phyloP scores from a whole-genome alignment of 768 basidiomycete species.

The Suillus decipiens region DNA sequence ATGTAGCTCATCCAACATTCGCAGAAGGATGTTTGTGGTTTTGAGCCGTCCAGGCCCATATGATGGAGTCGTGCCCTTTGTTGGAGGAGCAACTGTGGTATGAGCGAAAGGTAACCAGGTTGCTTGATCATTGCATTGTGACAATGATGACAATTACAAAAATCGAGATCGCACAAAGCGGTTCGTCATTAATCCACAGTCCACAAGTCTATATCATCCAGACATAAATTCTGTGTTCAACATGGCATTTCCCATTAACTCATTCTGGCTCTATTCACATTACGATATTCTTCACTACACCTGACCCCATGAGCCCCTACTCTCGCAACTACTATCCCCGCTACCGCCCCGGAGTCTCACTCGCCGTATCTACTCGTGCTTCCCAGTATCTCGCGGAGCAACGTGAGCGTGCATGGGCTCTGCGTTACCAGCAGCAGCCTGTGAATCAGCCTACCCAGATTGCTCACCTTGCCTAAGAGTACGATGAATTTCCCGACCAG shows the following conservation, averaged over 20 bases:
- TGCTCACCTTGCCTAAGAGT: conserved; percentile 1
- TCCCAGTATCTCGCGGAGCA: conserved; percentile 27
- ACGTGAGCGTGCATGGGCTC: not conserved
- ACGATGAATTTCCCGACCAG: conserved; percentile 1
- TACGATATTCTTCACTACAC: not conserved
- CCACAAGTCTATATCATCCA: not conserved
- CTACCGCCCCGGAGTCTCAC: not conserved
- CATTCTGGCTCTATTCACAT: not conserved
- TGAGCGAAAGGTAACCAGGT: not conserved
- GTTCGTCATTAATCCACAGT: not conserved
- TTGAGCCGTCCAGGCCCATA: not conserved
- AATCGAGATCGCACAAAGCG: not conserved
- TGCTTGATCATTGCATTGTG: not conserved
- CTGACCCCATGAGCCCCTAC: not conserved
- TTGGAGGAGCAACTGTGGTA: not conserved
- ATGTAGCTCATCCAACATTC: not conserved
- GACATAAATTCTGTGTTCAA: not conserved
- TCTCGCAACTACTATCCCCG: not conserved
- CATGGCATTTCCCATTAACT: not conserved
- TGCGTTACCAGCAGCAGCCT: conserved; percentile 1
- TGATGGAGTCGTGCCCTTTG: not conserved
- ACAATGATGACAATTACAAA: not conserved
- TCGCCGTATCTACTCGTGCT: conserved; percentile 11
- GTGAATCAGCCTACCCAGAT: conserved; percentile 4
- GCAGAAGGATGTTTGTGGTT: not conserved